Conservation (phyloP, 2,329 filamentous ascomycete genomes). For the Hymenoscyphus fraxineus region DNA sequence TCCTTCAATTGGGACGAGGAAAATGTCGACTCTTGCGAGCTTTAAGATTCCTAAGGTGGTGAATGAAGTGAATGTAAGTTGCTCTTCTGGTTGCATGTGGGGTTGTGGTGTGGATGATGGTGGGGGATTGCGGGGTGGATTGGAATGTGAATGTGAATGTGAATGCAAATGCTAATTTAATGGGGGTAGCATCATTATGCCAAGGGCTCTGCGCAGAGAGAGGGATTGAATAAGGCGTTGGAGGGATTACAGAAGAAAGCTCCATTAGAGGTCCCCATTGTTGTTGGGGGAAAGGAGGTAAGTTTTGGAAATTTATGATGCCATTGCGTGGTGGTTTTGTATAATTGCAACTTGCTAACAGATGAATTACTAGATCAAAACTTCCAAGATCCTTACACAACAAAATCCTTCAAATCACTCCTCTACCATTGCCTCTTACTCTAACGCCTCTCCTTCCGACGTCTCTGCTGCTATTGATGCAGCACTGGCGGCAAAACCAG, state of each 20-base stretch:
- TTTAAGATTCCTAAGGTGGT: conserved; percentile 84
- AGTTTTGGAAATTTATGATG: conserved; percentile 22
- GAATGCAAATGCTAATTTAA: conserved; percentile 11
- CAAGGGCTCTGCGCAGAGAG: conserved; percentile 76
- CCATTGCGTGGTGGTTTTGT: neutral
- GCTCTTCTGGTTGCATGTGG: neutral
- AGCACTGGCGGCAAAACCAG: conserved; percentile 78
- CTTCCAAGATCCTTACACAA: conserved; percentile 64
- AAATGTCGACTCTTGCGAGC: conserved; percentile 53
- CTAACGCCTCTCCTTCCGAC: conserved; percentile 72
- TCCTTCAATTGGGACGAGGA: conserved; percentile 5
- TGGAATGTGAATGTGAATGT: conserved; percentile 1
- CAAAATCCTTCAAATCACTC: conserved; percentile 79
- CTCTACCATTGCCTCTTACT: conserved; percentile 75
- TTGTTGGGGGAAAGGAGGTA: conserved; percentile 80
- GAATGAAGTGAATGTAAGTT: conserved; percentile 92
- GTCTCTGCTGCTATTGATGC: conserved; percentile 77
- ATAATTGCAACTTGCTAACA: neutral
- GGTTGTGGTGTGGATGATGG: neutral
- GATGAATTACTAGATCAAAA: conserved; percentile 54
- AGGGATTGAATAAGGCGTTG: conserved; percentile 71
- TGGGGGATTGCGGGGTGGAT: neutral
- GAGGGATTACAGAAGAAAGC: conserved; percentile 63
- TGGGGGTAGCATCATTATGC: conserved; percentile 73
- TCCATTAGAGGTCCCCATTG: conserved; percentile 74